These are phyloP conservation scores for Euphrasia confusa DNA, from an alignment of 257 asterid genomes.

Conservation along the genomic window DNA sequence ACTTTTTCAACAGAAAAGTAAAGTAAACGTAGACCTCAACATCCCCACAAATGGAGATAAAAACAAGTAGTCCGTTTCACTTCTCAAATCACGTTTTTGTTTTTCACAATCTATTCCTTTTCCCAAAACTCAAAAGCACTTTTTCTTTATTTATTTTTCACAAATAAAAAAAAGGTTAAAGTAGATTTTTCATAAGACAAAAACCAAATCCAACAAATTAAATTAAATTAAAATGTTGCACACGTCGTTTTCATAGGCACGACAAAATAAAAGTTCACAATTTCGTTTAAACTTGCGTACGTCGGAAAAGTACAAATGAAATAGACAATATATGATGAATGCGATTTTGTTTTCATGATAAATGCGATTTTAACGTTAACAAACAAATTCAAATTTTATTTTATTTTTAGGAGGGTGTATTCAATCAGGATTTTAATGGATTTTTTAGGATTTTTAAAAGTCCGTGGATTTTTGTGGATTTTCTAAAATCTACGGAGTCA, in stretches of 20 bases:
- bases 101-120: slow-evolving; percentile 1
- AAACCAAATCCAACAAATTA: not conserved
- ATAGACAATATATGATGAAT: not conserved
- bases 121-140: not conserved
- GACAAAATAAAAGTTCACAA: slow-evolving; percentile 16
- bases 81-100: slow-evolving; percentile 1
- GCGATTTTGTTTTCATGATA: not conserved
- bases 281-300: not conserved
- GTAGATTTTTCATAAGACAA: not conserved
- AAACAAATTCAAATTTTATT: slow-evolving; percentile 16
- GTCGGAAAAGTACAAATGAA: slow-evolving; percentile 1
- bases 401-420: no score
- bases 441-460: no score
- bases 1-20: not conserved
- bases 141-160: not conserved
- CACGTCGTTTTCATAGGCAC: not conserved
- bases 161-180: not conserved
- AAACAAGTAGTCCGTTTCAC: slow-evolving; percentile 18
- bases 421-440: no score
- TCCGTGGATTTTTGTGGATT: no score
- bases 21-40: not conserved
- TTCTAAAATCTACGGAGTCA: no score
- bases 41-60: slow-evolving; percentile 10
- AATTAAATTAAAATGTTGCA: slow-evolving; percentile 2
- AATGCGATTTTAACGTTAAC: slow-evolving; percentile 1